Base-by-base conservation (phyloP, 306 rosid genomes). In the Dicorynia guianensis region DNA sequence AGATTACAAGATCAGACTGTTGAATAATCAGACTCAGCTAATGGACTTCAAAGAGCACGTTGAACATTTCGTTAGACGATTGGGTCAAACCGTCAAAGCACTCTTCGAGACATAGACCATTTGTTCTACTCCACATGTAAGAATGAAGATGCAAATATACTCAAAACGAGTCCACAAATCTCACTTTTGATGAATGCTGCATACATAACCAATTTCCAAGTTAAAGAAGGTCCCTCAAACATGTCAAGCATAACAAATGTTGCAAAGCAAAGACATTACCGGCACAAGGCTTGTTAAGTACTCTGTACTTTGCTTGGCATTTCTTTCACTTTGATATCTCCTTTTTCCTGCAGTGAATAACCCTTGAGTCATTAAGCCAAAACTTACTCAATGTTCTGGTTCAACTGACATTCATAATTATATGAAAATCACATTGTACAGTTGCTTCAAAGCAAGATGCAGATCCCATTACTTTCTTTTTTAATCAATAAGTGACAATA, bases 251-350 rank as follows among this genome's bases (percentile, higher is more conserved):
- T 19, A 38, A 19, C 7, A 75, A 30, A 1, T 57, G 17, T n/a
- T 11, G n/a, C 11, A 36, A 47, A 19, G 3, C 5, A 48, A 39
- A 63, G 42, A 43, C 30, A 7, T 65, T 77, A 76, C 79, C 81
- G 17, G 36, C 40, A 58, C 40, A 64, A 73, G 62, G 70, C 52
- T 69, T 60, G 58, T 82, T 67, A 82, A 49, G 83, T 86, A 64
- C 83, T 83, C 81, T 82, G 91, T 73, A 83, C 83, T 86, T 90
- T 88, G 88, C 85, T 81, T 34, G 93, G 79, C 19, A 71, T 62
- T 34, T 82, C 93, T 80, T 82, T 88, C 42, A 82, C 80, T 76
- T 82, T 90, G 0, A 63, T 47, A 60, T 71, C 90, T 15, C 81
- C 87, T 56, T 81, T 88, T 71, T 78, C 88, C 93, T 88, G 85